phyloP scores from a whole-genome alignment of 805 yeast genomes.

The Barnettozyma salicaria region DNA sequence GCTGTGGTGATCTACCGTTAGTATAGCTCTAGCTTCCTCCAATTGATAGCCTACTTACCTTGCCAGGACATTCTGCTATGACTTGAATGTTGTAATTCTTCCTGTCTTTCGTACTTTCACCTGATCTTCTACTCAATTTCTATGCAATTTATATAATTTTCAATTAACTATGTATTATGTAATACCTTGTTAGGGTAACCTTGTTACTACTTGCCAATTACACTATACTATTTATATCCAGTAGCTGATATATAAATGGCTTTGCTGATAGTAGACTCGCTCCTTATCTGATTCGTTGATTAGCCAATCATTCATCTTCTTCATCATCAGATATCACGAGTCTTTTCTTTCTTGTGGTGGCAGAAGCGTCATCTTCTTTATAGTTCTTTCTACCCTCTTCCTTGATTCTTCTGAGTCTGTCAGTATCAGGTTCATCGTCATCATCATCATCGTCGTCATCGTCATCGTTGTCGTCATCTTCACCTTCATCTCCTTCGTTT shows the following conservation, averaged over 20 bases:
- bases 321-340: slow-evolving; percentile 51
- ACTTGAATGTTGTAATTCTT: not conserved
- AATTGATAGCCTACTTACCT: too few relatives aligned
- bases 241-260: too few relatives aligned
- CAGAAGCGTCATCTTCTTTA: slow-evolving; percentile 21
- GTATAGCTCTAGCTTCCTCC: too few relatives aligned
- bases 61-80: slow-evolving; percentile 40
- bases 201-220: too few relatives aligned
- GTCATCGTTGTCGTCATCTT: slow-evolving; percentile 34
- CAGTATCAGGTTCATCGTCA: slow-evolving; percentile 44
- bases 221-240: too few relatives aligned
- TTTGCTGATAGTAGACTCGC: too few relatives aligned
- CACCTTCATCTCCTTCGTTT: slow-evolving; percentile 29
- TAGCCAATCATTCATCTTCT: slow-evolving; percentile 37
- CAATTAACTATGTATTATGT: too few relatives aligned
- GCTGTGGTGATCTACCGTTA: slow-evolving; percentile 42
- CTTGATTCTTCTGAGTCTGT: slow-evolving; percentile 24
- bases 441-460: slow-evolving; percentile 32
- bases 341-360: slow-evolving; percentile 35
- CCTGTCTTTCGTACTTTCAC: not conserved
- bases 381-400: slow-evolving; percentile 51
- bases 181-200: too few relatives aligned
- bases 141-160: not conserved
- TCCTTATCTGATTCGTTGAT: too few relatives aligned
- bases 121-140: not conserved